These are phyloP conservation scores for Solanum piurae DNA, from an alignment of 257 asterid species.

Conservation along the genomic window DNA sequence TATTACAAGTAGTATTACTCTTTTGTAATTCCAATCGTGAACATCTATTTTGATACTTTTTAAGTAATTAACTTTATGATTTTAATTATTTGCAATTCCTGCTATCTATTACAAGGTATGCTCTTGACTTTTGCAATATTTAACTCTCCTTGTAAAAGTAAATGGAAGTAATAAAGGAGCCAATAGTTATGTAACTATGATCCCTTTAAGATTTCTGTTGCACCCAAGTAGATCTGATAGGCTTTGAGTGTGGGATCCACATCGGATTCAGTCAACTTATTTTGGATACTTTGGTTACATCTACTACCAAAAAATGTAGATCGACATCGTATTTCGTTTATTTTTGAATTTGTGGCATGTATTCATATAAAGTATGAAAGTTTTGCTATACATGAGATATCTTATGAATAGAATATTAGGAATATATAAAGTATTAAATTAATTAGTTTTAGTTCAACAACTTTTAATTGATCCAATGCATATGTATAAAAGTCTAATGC, in stretches of 20 bases:
- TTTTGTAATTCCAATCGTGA: neutral
- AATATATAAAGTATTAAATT: neutral
- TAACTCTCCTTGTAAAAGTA: neutral
- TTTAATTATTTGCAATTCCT: constrained; percentile 45
- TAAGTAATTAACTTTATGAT: neutral
- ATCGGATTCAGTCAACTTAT: neutral
- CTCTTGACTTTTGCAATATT: neutral
- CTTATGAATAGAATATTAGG: neutral
- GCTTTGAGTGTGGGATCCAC: neutral
- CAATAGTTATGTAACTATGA: neutral
- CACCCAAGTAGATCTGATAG: neutral
- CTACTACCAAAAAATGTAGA: neutral
- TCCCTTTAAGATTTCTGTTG: neutral
- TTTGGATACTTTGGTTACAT: neutral
- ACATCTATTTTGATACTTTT: neutral
- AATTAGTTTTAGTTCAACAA: neutral
- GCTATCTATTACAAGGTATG: constrained; percentile 71
- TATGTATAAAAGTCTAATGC: neutral
- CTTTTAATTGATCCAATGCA: neutral
- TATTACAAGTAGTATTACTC: constrained; percentile 35
- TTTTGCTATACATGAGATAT: neutral
- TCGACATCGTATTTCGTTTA: neutral
- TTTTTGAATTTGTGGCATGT: neutral
- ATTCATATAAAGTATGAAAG: neutral
- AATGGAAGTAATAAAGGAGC: neutral